Conservation (phyloP, 306 rosid genomes). For the Lathyrus aphaca region DNA sequence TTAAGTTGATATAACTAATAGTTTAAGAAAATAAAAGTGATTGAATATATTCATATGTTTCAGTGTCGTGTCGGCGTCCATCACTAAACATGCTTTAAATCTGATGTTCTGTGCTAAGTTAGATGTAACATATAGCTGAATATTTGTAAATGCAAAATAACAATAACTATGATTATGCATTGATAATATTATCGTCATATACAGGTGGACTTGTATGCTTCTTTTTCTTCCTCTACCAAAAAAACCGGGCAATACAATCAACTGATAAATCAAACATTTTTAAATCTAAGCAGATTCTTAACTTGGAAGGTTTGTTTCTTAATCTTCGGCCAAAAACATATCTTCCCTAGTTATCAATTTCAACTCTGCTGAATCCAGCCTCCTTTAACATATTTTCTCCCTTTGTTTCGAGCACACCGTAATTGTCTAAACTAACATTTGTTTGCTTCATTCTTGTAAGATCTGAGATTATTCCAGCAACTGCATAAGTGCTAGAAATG, state of each 20-base stretch:
- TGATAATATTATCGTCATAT: too few relatives aligned
- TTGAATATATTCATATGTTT: not conserved
- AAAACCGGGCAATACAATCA: too few relatives aligned
- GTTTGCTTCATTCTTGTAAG: slow-evolving; percentile 32
- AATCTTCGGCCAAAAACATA: too few relatives aligned
- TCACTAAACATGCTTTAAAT: not conserved
- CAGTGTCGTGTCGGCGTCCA: not conserved
- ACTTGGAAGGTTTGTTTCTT: too few relatives aligned
- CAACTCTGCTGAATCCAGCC: slow-evolving; percentile 65
- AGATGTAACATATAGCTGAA: not conserved
- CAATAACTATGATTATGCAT: slow-evolving; percentile 1
- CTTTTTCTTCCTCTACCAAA: too few relatives aligned
- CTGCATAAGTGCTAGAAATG: slow-evolving; percentile 43
- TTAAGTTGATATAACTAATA: not conserved
- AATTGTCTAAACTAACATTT: slow-evolving; percentile 28
- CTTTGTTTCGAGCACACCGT: slow-evolving; percentile 18
- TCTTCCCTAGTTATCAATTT: slow-evolving; percentile 41
- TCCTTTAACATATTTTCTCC: slow-evolving; percentile 52
- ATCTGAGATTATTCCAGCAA: not conserved
- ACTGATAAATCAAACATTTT: too few relatives aligned
- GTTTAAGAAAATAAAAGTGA: not conserved
- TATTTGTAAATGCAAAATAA: not conserved
- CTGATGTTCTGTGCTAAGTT: not conserved
- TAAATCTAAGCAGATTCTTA: too few relatives aligned
- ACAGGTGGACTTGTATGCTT: too few relatives aligned